Conservation (phyloP, 129 eudicot species). For the Artemisia tridentata region DNA sequence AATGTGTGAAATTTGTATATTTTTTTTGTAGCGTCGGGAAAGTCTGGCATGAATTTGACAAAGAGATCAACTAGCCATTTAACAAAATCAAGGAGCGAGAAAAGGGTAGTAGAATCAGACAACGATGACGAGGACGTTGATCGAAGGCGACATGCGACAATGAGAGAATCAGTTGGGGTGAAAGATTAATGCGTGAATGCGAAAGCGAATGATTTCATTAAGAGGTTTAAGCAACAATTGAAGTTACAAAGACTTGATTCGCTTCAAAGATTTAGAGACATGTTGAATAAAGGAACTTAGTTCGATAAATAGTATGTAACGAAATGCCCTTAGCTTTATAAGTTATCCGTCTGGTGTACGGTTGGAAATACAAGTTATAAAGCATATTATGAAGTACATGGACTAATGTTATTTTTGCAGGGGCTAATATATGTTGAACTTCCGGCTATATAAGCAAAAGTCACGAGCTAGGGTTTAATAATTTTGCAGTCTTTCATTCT, state of each 20-base stretch:
- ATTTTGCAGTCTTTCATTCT: no score
- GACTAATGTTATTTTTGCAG: no score
- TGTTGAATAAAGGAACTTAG: constrained; percentile 40
- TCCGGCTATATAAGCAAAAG: no score
- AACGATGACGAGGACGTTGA: constrained; percentile 23
- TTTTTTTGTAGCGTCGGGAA: constrained; percentile 11
- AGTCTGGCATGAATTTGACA: constrained; percentile 6
- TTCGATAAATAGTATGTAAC: no score
- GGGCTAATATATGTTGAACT: no score
- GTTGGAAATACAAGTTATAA: no score
- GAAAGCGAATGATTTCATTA: constrained; percentile 70
- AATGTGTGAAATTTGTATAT: not conserved
- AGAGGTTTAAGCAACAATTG: constrained; percentile 60
- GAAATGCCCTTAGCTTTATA: no score
- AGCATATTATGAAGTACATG: no score
- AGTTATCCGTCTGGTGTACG: no score
- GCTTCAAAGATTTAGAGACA: constrained; percentile 46
- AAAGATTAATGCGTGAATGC: constrained; percentile 54
- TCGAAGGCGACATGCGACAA: constrained; percentile 35
- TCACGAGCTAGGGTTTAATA: no score
- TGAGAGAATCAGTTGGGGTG: constrained; percentile 23
- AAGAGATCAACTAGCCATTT: constrained; percentile 4
- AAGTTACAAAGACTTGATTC: constrained; percentile 67
- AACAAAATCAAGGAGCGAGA: constrained; percentile 40
- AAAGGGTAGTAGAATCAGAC: constrained; percentile 1